phyloP scores from a whole-genome alignment of 331 rosid species.

The Dryas integrifolia region DNA sequence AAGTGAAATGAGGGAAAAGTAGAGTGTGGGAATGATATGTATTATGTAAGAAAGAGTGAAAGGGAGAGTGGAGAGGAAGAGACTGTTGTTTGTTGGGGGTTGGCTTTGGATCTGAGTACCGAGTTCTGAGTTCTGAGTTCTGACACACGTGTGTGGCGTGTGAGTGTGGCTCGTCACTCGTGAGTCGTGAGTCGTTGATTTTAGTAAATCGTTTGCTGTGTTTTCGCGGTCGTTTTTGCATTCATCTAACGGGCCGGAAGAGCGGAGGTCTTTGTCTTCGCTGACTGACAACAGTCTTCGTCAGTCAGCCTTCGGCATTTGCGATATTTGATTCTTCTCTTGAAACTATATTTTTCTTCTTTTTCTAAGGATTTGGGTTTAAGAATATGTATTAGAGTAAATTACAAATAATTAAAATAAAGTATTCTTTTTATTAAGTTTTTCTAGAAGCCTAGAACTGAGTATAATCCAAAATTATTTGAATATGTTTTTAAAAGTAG shows the following conservation, averaged over 20 bases:
- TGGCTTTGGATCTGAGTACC: constrained; percentile 12
- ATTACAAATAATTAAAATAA: no score
- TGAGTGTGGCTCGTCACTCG: no score
- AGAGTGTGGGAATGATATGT: constrained; percentile 20
- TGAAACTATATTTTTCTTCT: no score
- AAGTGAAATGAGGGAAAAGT: constrained; percentile 44
- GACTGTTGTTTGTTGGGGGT: background rate
- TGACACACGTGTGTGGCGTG: no score
- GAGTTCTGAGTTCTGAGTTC: background rate
- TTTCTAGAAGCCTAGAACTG: no score
- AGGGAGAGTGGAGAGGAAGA: background rate
- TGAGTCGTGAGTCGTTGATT: no score
- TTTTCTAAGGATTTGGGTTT: no score
- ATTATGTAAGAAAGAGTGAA: background rate
- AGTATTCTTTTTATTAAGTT: no score
- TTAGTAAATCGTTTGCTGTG: background rate
- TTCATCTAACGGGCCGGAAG: constrained; percentile 21
- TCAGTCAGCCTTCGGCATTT: background rate
- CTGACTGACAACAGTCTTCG: background rate
- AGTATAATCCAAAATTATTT: no score
- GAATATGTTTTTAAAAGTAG: no score
- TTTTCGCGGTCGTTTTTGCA: constrained; percentile 14
- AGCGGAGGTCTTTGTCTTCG: constrained; percentile 12
- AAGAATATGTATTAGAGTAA: no score
- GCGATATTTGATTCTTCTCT: no score